phyloP scores from a whole-genome alignment of 192 early-diverging fungal genomes.

The Gryganskiella cystojenkinii region DNA sequence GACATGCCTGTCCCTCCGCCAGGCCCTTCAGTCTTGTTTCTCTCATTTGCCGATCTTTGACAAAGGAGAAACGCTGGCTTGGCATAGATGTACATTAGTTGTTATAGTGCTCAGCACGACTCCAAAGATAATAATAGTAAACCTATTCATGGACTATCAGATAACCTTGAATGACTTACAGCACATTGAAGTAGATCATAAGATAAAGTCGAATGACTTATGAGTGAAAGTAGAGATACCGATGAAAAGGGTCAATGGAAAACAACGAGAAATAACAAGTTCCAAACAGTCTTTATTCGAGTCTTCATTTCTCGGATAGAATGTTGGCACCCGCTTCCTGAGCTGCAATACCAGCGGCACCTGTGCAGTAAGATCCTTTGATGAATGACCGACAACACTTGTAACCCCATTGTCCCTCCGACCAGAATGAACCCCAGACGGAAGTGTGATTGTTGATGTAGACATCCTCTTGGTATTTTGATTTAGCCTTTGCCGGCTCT shows the following conservation, averaged over 20 bases:
- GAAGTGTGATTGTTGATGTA: conserved; percentile 83
- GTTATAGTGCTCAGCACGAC: not conserved
- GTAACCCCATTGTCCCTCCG: conserved; percentile 96
- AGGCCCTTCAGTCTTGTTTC: conserved; percentile 2
- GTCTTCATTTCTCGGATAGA: conserved; percentile 2
- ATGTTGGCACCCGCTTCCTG: conserved; percentile 28
- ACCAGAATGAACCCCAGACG: conserved; percentile 98
- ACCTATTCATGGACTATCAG: too few relatives aligned
- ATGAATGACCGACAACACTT: conserved; percentile 88
- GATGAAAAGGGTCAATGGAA: too few relatives aligned
- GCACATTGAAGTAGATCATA: too few relatives aligned
- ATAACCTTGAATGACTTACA: too few relatives aligned
- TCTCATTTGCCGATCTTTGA: too few relatives aligned
- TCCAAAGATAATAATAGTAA: too few relatives aligned
- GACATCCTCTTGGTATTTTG: conserved; percentile 94
- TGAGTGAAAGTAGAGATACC: too few relatives aligned
- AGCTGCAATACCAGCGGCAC: conserved; percentile 80
- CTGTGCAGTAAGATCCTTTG: conserved; percentile 91
- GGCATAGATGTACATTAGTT: too few relatives aligned
- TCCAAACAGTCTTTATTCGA: not conserved
- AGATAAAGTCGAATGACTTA: too few relatives aligned
- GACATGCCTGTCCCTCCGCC: conserved; percentile 24
- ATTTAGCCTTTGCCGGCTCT: conserved; percentile 79
- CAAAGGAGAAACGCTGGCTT: not conserved
- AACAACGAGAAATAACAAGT: too few relatives aligned